Evolutionary conservation across 768 basidiomycete species (phyloP).

Genomic region (Albatrellus ellisii): DNA sequence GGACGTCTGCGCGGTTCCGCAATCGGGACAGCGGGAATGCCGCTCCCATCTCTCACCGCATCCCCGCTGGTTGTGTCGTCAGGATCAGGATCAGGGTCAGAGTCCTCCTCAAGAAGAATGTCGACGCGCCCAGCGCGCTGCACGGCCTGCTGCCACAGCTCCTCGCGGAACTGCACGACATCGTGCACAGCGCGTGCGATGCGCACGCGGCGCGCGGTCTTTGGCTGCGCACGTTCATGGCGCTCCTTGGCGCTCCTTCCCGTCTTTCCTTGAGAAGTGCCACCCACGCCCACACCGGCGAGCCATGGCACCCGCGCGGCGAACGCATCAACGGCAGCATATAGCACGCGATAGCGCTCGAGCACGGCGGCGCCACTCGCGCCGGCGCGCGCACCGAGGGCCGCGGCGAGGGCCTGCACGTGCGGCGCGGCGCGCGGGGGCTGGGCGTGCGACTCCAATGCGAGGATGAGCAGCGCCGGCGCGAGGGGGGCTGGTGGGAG

Average conservation of each 20-base stretch:
- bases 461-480: conserved; percentile 56
- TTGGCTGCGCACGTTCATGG: conserved; percentile 21
- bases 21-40: neutral
- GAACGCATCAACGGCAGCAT: conserved; percentile 46
- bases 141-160: conserved; percentile 36
- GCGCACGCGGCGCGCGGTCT: conserved; percentile 45
- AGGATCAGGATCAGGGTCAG: neutral
- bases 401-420: conserved; percentile 42
- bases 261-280: too few relatives aligned
- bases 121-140: conserved; percentile 22
- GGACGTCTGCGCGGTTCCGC: neutral
- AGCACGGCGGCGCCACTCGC: conserved; percentile 43
- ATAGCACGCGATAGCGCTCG: conserved; percentile 54
- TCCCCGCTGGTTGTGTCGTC: neutral
- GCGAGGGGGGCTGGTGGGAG: conserved; percentile 37
- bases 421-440: conserved; percentile 30
- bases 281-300: conserved; percentile 27
- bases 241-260: conserved; percentile 19
- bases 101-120: conserved; percentile 24
- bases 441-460: conserved; percentile 54
- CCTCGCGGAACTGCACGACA: conserved; percentile 53
- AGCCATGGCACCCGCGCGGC: conserved; percentile 66
- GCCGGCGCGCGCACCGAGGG: conserved; percentile 38
- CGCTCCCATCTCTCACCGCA: neutral
- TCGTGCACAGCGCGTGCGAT: conserved; percentile 61